Evolutionary conservation across 129 eudicot species (phyloP).

Genomic region (Pulicaria dysenterica): DNA sequence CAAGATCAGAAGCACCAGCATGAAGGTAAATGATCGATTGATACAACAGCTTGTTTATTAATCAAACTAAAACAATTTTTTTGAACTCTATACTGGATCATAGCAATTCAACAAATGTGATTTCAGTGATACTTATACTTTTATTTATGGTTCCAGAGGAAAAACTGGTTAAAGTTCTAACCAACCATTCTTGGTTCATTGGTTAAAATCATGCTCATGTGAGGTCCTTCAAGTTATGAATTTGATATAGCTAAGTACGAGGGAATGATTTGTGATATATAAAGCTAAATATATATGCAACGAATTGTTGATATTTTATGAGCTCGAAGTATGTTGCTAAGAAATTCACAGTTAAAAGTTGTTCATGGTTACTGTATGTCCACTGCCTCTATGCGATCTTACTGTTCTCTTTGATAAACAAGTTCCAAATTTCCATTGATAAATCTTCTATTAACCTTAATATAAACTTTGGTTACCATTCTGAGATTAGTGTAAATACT

Average conservation of each 20-base stretch:
- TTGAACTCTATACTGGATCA: background rate
- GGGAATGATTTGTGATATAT: background rate
- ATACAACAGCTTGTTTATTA: background rate
- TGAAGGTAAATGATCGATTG: slow-evolving; percentile 45
- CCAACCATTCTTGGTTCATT: background rate
- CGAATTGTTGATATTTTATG: slow-evolving; percentile 10
- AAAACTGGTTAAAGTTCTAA: background rate
- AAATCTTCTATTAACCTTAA: background rate
- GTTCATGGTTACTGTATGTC: background rate
- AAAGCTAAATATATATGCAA: background rate
- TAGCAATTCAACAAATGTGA: background rate
- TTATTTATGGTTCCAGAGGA: slow-evolving; percentile 6
- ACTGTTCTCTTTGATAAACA: background rate
- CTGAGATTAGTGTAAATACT: background rate
- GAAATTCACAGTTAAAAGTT: background rate
- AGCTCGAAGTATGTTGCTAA: background rate
- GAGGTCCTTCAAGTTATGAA: slow-evolving; percentile 5
- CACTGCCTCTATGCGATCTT: background rate
- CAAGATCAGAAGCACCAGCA: slow-evolving; percentile 80
- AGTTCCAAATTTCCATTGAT: background rate
- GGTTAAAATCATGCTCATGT: background rate
- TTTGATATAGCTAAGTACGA: background rate
- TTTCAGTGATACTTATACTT: slow-evolving; percentile 7
- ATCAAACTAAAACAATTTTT: slow-evolving; percentile 3
- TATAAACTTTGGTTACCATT: background rate